These are phyloP conservation scores for Pythium plurisporium DNA, from an alignment of 352 stramenopile species.

Conservation along the genomic window DNA sequence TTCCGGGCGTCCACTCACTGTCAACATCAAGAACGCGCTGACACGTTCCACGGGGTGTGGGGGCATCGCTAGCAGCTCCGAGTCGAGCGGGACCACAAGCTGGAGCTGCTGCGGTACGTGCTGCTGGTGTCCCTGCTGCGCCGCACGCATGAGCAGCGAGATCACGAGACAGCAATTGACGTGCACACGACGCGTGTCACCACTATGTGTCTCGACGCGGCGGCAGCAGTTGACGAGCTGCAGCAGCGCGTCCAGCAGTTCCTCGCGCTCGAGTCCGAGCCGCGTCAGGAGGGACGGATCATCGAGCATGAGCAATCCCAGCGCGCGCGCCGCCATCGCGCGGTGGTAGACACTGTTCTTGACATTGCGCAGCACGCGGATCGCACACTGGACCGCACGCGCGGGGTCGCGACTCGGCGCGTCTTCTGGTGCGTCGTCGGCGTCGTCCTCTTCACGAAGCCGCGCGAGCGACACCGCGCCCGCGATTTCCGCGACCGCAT, in stretches of 20 bases:
- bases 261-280: slow-evolving; percentile 57
- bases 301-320: slow-evolving; percentile 58
- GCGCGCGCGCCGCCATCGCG: slow-evolving; percentile 53
- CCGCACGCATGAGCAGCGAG: slow-evolving; percentile 76
- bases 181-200: slow-evolving; percentile 61
- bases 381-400: slow-evolving; percentile 26
- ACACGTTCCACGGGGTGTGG: slow-evolving; percentile 33
- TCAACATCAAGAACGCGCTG: slow-evolving; percentile 50
- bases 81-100: slow-evolving; percentile 63
- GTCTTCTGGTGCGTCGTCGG: background rate
- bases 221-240: slow-evolving; percentile 66
- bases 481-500: slow-evolving; percentile 28
- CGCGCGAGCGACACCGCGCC: slow-evolving; percentile 10
- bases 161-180: slow-evolving; percentile 85
- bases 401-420: slow-evolving; percentile 9
- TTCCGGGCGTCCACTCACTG: slow-evolving; percentile 39
- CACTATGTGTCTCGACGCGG: slow-evolving; percentile 35
- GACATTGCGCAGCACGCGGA: slow-evolving; percentile 48
- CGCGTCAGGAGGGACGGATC: slow-evolving; percentile 30
- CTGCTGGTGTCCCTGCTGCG: slow-evolving; percentile 22
- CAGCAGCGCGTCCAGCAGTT: slow-evolving; percentile 68
- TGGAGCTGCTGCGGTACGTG: slow-evolving; percentile 19
- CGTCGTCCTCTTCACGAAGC: slow-evolving; percentile 1
- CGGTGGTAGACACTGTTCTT: slow-evolving; percentile 70
- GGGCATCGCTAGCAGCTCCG: slow-evolving; percentile 57